Evolutionary conservation across 192 early-diverging fungal genomes (phyloP).

Genomic region (Mortierella alpina): DNA sequence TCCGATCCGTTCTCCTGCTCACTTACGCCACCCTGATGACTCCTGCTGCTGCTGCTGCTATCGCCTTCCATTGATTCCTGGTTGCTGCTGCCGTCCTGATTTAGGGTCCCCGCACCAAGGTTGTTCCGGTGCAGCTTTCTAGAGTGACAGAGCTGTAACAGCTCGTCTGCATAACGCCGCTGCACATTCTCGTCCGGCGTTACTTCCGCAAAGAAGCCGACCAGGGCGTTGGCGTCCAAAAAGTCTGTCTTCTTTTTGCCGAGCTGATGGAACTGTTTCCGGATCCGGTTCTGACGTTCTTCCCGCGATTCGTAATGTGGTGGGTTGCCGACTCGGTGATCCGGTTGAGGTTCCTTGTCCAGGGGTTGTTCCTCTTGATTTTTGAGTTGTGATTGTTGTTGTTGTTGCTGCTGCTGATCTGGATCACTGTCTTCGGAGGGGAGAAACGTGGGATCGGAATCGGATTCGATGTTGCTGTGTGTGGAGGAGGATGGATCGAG

Average conservation of each 20-base stretch:
- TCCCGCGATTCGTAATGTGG: slow-evolving; percentile 47
- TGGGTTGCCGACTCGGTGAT: slow-evolving; percentile 22
- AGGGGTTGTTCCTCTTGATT: background rate
- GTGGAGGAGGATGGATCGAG: background rate
- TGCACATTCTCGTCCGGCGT: slow-evolving; percentile 46
- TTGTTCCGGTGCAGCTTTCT: slow-evolving; percentile 20
- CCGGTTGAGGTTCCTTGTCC: too few species aligned
- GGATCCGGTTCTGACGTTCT: slow-evolving; percentile 47
- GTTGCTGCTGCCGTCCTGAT: background rate
- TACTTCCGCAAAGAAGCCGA: slow-evolving; percentile 39
- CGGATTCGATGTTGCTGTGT: slow-evolving; percentile 10
- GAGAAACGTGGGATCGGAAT: slow-evolving; percentile 27
- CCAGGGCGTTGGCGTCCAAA: slow-evolving; percentile 38
- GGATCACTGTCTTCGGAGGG: slow-evolving; percentile 15
- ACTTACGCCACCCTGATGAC: background rate
- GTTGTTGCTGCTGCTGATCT: slow-evolving; percentile 8
- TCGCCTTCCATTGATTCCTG: background rate
- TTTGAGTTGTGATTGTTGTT: background rate
- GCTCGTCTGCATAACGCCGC: slow-evolving; percentile 41
- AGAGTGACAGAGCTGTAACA: slow-evolving; percentile 50
- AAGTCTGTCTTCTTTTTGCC: slow-evolving; percentile 24
- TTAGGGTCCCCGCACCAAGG: background rate
- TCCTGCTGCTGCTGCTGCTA: background rate
- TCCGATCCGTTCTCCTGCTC: slow-evolving; percentile 1
- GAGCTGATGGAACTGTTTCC: slow-evolving; percentile 45